These are phyloP conservation scores for Populus tremula DNA, from an alignment of 345 rosid genomes.

Conservation along the genomic window DNA sequence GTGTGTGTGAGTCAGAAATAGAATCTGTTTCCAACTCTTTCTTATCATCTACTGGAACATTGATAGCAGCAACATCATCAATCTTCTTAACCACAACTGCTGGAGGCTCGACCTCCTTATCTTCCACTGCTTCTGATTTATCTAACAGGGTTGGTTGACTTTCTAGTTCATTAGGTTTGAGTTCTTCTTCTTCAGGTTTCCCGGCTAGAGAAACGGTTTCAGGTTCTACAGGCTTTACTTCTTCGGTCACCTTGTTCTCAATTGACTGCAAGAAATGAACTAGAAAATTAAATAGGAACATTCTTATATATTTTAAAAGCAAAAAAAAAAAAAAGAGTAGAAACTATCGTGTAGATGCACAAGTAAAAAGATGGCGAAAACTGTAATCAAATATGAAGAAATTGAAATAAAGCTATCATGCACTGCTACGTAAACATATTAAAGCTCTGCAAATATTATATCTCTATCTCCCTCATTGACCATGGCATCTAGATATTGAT, in stretches of 20 bases:
- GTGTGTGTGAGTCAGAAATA: not conserved
- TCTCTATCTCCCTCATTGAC: not conserved
- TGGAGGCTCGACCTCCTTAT: not conserved
- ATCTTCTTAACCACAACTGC: constrained; percentile 8
- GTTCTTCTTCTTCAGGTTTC: not conserved
- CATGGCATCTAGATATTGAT: not conserved
- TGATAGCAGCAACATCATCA: not conserved
- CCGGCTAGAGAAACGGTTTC: not conserved
- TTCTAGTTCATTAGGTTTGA: not conserved
- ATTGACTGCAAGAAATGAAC: constrained; percentile 1
- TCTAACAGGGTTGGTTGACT: not conserved
- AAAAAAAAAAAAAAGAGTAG: not conserved
- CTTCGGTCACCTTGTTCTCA: constrained; percentile 8
- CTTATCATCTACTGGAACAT: not conserved
- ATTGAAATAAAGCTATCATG: not conserved
- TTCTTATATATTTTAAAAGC: not conserved
- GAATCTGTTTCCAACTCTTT: not conserved
- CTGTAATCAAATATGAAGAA: not conserved
- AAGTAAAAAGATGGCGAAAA: not conserved
- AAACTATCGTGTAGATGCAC: not conserved
- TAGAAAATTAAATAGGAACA: not conserved
- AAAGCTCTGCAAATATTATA: not conserved
- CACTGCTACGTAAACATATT: not conserved
- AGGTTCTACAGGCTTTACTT: not conserved
- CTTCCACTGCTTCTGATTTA: constrained; percentile 2